phyloP scores from a whole-genome alignment of 1,139 yeast species.

The Saccharomyces pastorianus region DNA sequence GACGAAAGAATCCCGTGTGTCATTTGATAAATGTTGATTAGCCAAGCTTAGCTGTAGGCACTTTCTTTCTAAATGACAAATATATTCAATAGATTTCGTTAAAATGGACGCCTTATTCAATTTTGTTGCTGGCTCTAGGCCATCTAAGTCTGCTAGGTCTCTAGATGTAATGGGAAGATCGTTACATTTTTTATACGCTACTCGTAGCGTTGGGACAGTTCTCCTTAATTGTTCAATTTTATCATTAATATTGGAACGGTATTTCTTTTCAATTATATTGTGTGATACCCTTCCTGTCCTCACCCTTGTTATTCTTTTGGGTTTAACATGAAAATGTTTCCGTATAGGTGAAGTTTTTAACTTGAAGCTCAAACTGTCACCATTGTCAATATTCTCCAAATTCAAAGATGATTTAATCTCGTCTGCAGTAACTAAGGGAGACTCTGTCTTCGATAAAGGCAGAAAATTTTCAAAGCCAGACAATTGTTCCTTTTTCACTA shows the following conservation, averaged over 20 bases:
- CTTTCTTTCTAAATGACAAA: slow-evolving; percentile 68
- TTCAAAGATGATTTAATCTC: background rate
- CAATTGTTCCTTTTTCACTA: background rate
- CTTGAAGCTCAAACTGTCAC: background rate
- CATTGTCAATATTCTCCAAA: background rate
- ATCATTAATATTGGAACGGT: slow-evolving; percentile 63
- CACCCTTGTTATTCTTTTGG: slow-evolving; percentile 14
- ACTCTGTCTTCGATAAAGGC: background rate
- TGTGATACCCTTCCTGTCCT: slow-evolving; percentile 46
- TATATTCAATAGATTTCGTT: slow-evolving; percentile 85
- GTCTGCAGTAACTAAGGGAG: background rate
- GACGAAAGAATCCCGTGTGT: background rate
- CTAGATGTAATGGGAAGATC: slow-evolving; percentile 32
- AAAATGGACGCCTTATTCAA: slow-evolving; percentile 84
- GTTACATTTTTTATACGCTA: slow-evolving; percentile 32
- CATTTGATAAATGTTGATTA: background rate
- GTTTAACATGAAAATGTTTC: slow-evolving; percentile 1
- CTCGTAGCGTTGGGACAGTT: slow-evolving; percentile 56
- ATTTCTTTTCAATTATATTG: slow-evolving; percentile 68
- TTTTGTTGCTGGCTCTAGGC: slow-evolving; percentile 79
- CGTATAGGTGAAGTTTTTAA: background rate
- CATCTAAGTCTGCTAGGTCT: slow-evolving; percentile 49
- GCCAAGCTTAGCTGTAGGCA: slow-evolving; percentile 32
- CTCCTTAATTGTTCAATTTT: slow-evolving; percentile 59
- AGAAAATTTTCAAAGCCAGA: background rate